These are phyloP conservation scores for Gomphus bonarii DNA, from an alignment of 1,284 basidiomycete genomes.

Conservation along the genomic window DNA sequence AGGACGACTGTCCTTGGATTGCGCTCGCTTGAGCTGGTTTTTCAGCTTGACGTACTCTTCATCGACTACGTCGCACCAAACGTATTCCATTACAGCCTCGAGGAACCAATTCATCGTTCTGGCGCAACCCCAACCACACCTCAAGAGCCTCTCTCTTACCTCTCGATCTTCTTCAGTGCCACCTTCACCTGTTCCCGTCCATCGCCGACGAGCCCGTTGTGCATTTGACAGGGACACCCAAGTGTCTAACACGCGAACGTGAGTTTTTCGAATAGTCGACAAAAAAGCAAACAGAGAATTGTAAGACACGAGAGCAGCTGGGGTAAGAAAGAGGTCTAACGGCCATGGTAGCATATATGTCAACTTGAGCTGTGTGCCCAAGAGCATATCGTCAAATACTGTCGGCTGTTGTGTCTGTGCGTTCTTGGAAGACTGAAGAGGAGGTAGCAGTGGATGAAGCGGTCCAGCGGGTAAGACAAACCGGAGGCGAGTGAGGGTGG, in stretches of 20 bases:
- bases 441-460: constrained; percentile 65
- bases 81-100: constrained; percentile 70
- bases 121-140: constrained; percentile 79
- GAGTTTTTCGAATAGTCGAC: constrained; percentile 73
- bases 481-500: constrained; percentile 54
- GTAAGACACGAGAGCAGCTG: constrained; percentile 66
- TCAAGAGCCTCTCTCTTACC: constrained; percentile 49
- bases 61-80: constrained; percentile 86
- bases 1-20: constrained; percentile 12
- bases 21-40: constrained; percentile 36
- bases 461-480: constrained; percentile 73
- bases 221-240: constrained; percentile 79
- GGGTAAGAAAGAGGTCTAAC: constrained; percentile 79
- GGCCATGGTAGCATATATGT: constrained; percentile 74
- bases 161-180: constrained; percentile 64
- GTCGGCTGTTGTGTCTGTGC: constrained; percentile 26
- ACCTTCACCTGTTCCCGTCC: constrained; percentile 82
- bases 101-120: constrained; percentile 87
- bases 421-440: constrained; percentile 30
- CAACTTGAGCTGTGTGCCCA: constrained; percentile 68
- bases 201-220: constrained; percentile 69
- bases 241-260: constrained; percentile 66
- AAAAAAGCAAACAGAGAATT: constrained; percentile 74
- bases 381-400: constrained; percentile 61
- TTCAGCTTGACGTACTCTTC: constrained; percentile 69